Percentiles rank a stretch among this genome's conserved stretches.
Conservation (phyloP, 2,329 filamentous ascomycete genomes). For the Geosmithia putterillii region DNA sequence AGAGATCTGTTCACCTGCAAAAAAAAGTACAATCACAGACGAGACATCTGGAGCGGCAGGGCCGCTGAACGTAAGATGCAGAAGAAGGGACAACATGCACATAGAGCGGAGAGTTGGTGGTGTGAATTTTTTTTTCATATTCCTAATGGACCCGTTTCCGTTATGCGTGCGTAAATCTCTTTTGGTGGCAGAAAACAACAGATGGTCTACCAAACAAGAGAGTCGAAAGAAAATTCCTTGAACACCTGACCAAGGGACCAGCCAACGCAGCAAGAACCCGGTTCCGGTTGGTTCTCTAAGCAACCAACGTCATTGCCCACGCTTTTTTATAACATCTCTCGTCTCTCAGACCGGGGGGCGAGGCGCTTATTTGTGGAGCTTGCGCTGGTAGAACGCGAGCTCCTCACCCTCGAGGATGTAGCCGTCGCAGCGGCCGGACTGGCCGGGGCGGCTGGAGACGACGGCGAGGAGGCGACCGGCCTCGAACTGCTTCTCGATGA, state of each 20-base stretch:
- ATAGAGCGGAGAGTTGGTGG: neutral
- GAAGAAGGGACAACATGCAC: neutral
- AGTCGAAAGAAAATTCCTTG: slow-evolving; percentile 17
- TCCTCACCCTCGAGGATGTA: slow-evolving; percentile 99
- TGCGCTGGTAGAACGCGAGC: slow-evolving; percentile 99
- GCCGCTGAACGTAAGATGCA: no score
- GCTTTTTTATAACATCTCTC: neutral
- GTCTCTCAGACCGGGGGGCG: no score
- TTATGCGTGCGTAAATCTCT: slow-evolving; percentile 22
- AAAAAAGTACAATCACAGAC: no score
- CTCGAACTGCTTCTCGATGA: slow-evolving; percentile 98
- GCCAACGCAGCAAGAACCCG: slow-evolving; percentile 6
- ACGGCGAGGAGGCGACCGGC: slow-evolving; percentile 94
- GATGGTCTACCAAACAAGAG: slow-evolving; percentile 14
- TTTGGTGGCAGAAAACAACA: slow-evolving; percentile 13
- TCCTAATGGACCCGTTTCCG: slow-evolving; percentile 24
- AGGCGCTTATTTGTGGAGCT: slow-evolving; percentile 83
- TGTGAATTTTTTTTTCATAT: slow-evolving; percentile 11
- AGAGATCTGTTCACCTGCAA: no score
- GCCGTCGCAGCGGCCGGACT: slow-evolving; percentile 92
- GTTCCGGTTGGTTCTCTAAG: no score
- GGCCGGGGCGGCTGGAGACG: slow-evolving; percentile 83
- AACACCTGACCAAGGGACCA: slow-evolving; percentile 22
- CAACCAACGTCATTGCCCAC: no score
- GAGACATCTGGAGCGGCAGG: no score